Base-by-base conservation (phyloP, 768 basidiomycete genomes). In the Infundibulicybe gibba region DNA sequence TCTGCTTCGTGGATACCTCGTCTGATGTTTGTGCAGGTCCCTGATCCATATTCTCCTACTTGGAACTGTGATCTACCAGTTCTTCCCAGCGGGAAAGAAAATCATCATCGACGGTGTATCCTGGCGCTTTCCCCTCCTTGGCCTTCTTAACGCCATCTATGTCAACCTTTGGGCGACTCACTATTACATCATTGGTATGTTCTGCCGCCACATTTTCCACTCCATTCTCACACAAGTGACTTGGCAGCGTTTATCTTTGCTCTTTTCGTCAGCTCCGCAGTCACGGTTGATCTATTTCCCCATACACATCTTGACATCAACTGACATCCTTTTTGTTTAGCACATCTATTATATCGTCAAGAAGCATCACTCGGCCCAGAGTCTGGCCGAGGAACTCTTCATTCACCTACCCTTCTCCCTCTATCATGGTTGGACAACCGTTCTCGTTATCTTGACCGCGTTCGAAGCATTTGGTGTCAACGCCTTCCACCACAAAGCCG, bases 341-440 rank as follows among this genome's bases (percentile, higher is more conserved):
- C 92, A 94, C 66, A 90, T 95, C 63, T 97, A 98, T 72, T 97
- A 94, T 62, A 71, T 90, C 49, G 86, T 97, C 61, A 94, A 95
- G 77, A 91, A 93, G 67, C 78, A 82, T 51, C 83, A 93, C 62
- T 64, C 75, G 20, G 68, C 89, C 20, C 75, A 87, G 57, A 77
- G 61, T 49, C 54, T 76, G 38, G 72, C 74, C 16, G 93, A 95
- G 52, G 94, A 97, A 66, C 63, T 94, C 52, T 94, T 95, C 51
- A 77, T 97, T 38, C 94, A 97, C 65, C 83, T 97, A 14, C 97
- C 97, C 2, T 97, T 98, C 79, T 94, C 90, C 2, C 82, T 97
- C 41, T 97, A 88, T 69, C 93, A 97, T 59, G 94, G 93, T 32
- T 92, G 90, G 89, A 88, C 85, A 10, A 90, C 90, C 45, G 82